These are phyloP conservation scores for Nicotiana sylvestris DNA, from an alignment of 257 asterid genomes.

Conservation along the genomic window DNA sequence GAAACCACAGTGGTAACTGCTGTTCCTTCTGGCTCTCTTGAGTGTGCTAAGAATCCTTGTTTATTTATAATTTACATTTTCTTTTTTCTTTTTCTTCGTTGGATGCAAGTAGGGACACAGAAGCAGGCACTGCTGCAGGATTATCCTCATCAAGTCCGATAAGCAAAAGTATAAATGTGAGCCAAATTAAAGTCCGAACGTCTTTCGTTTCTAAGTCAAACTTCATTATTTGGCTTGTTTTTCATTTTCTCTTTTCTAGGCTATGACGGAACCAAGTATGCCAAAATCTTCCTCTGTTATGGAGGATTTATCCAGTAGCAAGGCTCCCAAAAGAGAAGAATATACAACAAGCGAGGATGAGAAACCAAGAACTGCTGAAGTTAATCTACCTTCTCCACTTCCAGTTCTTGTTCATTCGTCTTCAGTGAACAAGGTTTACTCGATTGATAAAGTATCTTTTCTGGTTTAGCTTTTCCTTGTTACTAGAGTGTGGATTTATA, in stretches of 20 bases:
- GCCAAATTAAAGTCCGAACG: background rate
- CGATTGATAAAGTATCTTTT: background rate
- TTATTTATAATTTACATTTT: background rate
- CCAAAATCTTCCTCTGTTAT: background rate
- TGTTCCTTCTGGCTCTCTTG: background rate
- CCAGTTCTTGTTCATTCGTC: background rate
- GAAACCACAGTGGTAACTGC: background rate
- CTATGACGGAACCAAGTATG: background rate
- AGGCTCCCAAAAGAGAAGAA: background rate
- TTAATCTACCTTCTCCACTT: background rate
- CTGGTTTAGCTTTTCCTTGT: background rate
- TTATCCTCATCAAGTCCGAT: background rate
- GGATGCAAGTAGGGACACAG: conserved; percentile 2
- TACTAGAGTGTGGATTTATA: background rate
- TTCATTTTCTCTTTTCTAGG: background rate
- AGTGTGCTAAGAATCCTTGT: background rate
- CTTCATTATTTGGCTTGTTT: background rate
- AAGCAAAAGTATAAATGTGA: background rate
- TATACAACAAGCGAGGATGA: background rate
- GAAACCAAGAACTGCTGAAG: background rate
- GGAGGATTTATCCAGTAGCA: background rate
- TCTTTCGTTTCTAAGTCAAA: background rate
- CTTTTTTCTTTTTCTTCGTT: background rate
- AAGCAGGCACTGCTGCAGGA: background rate
- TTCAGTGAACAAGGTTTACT: background rate